Base-by-base conservation (phyloP, 441 rosid genomes). In the Jatropha podagrica region DNA sequence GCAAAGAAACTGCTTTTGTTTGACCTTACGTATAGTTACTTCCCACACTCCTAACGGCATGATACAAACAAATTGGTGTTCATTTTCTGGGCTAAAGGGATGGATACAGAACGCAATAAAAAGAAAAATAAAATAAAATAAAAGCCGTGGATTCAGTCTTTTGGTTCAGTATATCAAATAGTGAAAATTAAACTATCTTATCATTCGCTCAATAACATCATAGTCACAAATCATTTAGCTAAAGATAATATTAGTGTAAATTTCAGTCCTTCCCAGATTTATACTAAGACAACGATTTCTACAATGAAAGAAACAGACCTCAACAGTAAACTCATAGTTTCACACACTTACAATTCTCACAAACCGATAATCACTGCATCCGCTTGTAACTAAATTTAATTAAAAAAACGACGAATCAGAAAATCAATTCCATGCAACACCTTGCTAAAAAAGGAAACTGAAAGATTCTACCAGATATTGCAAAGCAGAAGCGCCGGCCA, bases 371-470 rank as follows among this genome's bases (percentile, higher is more conserved):
- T 71, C 56, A 48, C 15, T 48, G 4, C 14, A 48, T 48, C 52
- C 32, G 32, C 15, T 48, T 15, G 4, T 12, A 48, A 48, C 52
- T 32, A 32, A 32, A 32, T 32, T 32, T 32, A 32, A 32, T 32
- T 32, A 32, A 32, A 32, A 23, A 32, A 32, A 32, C 32, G 32
- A 12, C 14, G 52, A 14, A 48, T 48, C 52, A 48, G 11, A 48
- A 48, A 48, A 48, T 52, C 56, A 17, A 6, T 52, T 52, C 56
- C 56, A 17, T 17, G 1, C 7, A 52, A 63, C 41, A 74, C 56
- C 72, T 64, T 62, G 63, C 67, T 42, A 70, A 75, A 75, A 77
- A 51, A 65, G 17, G 8, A 44, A 72, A 52, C 38, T 14, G 62
- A 69, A 54, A 56, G 48, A 54, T 70, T 38, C 46, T 23, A 70